Percentiles rank a stretch among this genome's conserved stretches.
phyloP scores from a whole-genome alignment of 1,284 basidiomycete species.

The Apiotrichum laibachii region DNA sequence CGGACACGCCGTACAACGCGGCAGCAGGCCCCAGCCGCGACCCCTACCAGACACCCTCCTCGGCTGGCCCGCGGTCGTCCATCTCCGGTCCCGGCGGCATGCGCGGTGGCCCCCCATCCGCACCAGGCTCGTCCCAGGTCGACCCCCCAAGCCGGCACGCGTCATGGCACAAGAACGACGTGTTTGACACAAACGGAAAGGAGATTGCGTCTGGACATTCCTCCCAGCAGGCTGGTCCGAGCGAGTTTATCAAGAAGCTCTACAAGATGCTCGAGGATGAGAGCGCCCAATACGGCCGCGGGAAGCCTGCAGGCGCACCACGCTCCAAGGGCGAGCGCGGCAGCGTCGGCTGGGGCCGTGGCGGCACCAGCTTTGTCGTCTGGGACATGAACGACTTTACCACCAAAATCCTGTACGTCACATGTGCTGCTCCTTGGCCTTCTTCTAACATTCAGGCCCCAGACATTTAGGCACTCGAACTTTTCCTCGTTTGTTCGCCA shows the following conservation, averaged over 20 bases:
- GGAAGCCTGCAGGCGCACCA: conserved; percentile 30
- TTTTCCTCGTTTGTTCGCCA: conserved; percentile 92
- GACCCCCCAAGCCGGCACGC: conserved; percentile 1
- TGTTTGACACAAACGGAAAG: conserved; percentile 7
- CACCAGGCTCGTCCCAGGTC: neutral
- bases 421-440: neutral
- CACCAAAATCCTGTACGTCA: conserved; percentile 69
- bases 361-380: conserved; percentile 88
- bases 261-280: conserved; percentile 65
- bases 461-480: conserved; percentile 96
- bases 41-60: conserved; percentile 9
- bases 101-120: neutral
- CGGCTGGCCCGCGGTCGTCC: neutral
- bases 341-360: conserved; percentile 73
- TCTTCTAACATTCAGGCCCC: conserved; percentile 55
- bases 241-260: conserved; percentile 92
- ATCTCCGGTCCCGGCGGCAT: neutral
- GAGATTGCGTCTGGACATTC: conserved; percentile 3
- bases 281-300: conserved; percentile 37
- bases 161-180: conserved; percentile 7
- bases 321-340: conserved; percentile 35
- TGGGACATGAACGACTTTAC: conserved; percentile 99
- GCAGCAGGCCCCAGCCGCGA: conserved; percentile 20
- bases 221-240: conserved; percentile 37
- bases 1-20: conserved; percentile 15